phyloP scores from a whole-genome alignment of 2,329 filamentous ascomycete genomes.

The Chrysoporthe austroafricana region DNA sequence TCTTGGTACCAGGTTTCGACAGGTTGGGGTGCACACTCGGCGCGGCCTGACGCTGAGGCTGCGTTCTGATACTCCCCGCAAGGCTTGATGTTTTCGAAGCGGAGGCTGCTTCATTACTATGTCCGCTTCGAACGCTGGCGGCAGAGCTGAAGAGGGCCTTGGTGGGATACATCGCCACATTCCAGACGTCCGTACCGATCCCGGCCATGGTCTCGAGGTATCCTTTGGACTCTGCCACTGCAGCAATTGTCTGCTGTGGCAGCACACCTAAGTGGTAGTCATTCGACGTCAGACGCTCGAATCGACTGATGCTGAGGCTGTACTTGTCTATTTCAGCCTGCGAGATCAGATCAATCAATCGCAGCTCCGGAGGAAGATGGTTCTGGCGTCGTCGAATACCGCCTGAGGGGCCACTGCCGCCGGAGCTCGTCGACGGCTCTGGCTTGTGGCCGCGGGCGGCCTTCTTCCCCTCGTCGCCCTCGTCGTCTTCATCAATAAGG shows the following conservation, averaged over 20 bases:
- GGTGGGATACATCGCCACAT: slow-evolving; percentile 85
- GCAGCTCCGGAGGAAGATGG: slow-evolving; percentile 83
- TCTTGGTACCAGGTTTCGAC: slow-evolving; percentile 63
- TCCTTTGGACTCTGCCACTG: slow-evolving; percentile 68
- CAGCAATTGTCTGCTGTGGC: slow-evolving; percentile 68
- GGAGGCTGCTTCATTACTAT: slow-evolving; percentile 64
- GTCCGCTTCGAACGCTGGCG: slow-evolving; percentile 71
- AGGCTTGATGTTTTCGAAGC: slow-evolving; percentile 49
- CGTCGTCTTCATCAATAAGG: slow-evolving; percentile 71
- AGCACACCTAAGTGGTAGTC: slow-evolving; percentile 91
- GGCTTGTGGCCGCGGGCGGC: slow-evolving; percentile 45
- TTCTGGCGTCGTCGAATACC: slow-evolving; percentile 74
- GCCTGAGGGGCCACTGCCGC: slow-evolving; percentile 62
- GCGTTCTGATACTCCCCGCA: slow-evolving; percentile 39
- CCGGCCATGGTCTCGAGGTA: slow-evolving; percentile 77
- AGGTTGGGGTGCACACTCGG: slow-evolving; percentile 57
- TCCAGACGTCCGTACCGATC: slow-evolving; percentile 80
- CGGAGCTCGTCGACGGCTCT: slow-evolving; percentile 50
- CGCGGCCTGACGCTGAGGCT: slow-evolving; percentile 32
- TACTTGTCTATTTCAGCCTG: slow-evolving; percentile 89
- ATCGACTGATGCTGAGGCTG: slow-evolving; percentile 82
- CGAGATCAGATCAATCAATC: slow-evolving; percentile 85
- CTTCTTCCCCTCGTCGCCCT: slow-evolving; percentile 48
- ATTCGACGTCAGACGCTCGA: slow-evolving; percentile 80
- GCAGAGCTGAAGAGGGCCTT: slow-evolving; percentile 80